Base-by-base conservation (phyloP, 1,139 yeast species). In the Suhomyces yuchorum region DNA sequence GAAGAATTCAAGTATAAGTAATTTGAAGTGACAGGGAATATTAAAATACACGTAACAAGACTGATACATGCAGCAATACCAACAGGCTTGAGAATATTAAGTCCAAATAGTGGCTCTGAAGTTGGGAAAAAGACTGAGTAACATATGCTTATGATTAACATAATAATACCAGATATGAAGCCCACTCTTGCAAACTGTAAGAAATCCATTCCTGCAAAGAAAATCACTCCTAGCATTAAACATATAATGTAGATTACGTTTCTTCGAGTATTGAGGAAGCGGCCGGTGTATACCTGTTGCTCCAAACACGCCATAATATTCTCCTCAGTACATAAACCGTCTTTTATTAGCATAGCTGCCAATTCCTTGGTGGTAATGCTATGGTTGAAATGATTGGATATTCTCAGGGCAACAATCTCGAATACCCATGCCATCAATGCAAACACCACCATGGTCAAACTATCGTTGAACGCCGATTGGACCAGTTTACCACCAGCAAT, bases 1-100 rank as follows among this genome's bases (percentile, higher is more conserved):
- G 56, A 46, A 2, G 65, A 67, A 8, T 52, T 50, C 32, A 68
- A 56, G 46, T 59, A 67, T 30, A 51, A 55, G 51, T 44, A 60
- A 42, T 58, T 63, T 4, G 75, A 60, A 4, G 75, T 65, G n/a
- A 57, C 54, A 0, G 77, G 77, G 49, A 64, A 71, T 1, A 71
- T 53, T 2, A 70, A 22, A 2, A 60, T 28, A 1, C 66, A 38
- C 2, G 56, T 46, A 1, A 63, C 42, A 4, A 67, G 48, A 24
- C 58, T 59, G 11, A 63, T 32, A 1, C 62, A 65, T 39, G 62
- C 54, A 2, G 68, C 51, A 8, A 70, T 22, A 3, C 68, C 70
- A 44, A 63, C 55, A 1, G 71, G 66, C 40, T 61, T 66, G 2
- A 68, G 28, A 2, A 68, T 57, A 0, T 37, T 18, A 14, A 56